Base-by-base conservation (phyloP, 2,329 filamentous ascomycete species). In the Venturia nashicola region DNA sequence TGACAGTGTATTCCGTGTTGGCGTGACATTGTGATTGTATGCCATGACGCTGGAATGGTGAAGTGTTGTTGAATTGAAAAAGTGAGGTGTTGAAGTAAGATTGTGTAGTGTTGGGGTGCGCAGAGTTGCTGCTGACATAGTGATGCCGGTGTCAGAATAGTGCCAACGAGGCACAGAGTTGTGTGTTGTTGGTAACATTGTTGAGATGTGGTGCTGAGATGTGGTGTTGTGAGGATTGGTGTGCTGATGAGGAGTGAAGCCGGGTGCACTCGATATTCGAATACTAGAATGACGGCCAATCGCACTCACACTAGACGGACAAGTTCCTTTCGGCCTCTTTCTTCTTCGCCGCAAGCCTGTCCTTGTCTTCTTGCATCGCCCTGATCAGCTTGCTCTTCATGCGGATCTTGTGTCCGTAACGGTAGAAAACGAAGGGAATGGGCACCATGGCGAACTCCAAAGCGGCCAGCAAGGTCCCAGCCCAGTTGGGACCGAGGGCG, bases 341-440 rank as follows among this genome's bases (percentile, higher is more conserved):
- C 32, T 76, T 76, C 64, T 73, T 75, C 55, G 69, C 71, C 61
- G 78, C 77, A 32, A 74, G 67, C 65, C 73, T 75, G 62, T 77
- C 77, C 57, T 71, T 69, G 55, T 79, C 77, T 55, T 75, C 75
- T 16, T 75, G 71, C 73, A 81, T 80, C 23, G 69, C 67, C 27
- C 76, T 69, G 65, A 86, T 86, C 68, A 86, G 71, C 12, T 73
- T 70, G 65, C 82, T 82, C 75, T 80, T 81, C 70, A 78, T 73
- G 60, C 85, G 73, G 67, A 87, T 85, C 72, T 77, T 79, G 59
- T 81, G 72, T 1, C 82, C 81, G 67, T 85, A 83, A 51, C 71
- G 77, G 73, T 90, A 94, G 70, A 95, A 94, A 0, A 90, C 79
- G 64, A 93, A 82, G 0, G 90, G 90, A 59, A 94, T 91, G 0